Evolutionary conservation across 345 rosid species (phyloP).

Genomic region (Eucalyptus fibrosa): DNA sequence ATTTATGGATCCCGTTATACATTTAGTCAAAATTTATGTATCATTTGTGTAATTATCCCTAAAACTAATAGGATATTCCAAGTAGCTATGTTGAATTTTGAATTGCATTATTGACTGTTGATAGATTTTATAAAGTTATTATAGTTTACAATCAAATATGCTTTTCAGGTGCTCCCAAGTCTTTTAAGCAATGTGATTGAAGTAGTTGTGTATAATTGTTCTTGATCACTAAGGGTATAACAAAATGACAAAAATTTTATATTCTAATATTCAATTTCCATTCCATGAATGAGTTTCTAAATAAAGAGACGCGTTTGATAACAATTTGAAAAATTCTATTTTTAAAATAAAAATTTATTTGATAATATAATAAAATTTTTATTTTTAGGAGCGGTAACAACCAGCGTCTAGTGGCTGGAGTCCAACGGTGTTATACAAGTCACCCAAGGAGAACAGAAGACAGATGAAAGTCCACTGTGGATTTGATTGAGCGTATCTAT

Average conservation of each 20-base stretch:
- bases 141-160: background rate
- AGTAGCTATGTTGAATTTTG: background rate
- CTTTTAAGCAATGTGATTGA: background rate
- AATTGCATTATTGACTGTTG: background rate
- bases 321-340: no score
- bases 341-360: fast-evolving
- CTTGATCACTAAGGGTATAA: background rate
- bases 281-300: no score
- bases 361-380: no score
- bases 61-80: background rate
- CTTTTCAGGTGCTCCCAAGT: background rate
- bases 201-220: background rate
- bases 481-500: no score
- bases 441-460: no score
- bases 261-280: no score
- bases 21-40: background rate
- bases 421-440: no score
- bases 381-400: no score
- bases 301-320: no score
- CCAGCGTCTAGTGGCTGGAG: fast-evolving
- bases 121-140: background rate
- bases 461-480: no score
- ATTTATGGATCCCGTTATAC: no score
- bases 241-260: no score
- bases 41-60: background rate